A percentile compares a stretch with the other conserved stretches of the same genome.
Conservation (phyloP, 331 rosid genomes). For the Malus hybrid region DNA sequence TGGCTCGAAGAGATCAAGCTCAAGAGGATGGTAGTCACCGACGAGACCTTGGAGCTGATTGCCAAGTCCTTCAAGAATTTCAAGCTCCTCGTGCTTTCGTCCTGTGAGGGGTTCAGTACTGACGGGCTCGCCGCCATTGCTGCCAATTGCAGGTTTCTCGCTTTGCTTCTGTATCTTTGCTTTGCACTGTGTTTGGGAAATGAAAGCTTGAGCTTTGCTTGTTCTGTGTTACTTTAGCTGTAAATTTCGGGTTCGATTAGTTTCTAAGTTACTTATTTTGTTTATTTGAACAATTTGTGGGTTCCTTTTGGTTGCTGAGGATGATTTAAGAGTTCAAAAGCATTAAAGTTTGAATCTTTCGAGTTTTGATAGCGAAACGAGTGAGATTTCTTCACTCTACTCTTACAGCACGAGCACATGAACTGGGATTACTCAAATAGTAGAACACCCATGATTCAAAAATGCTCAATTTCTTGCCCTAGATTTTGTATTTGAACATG, state of each 20-base stretch:
- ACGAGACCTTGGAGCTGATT: conserved; percentile 70
- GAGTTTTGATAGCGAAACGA: neutral
- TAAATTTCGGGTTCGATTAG: neutral
- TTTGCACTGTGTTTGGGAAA: neutral
- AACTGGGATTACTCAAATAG: neutral
- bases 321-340: neutral
- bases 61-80: conserved; percentile 75
- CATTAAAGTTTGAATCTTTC: conserved; percentile 10
- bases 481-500: neutral
- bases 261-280: neutral
- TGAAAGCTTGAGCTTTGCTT: neutral
- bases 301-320: neutral
- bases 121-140: conserved; percentile 91
- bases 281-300: neutral
- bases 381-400: neutral
- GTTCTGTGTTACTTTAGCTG: neutral
- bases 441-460: neutral
- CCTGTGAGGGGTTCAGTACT: conserved; percentile 81
- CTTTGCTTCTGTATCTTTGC: neutral
- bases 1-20: conserved; percentile 82
- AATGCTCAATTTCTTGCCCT: neutral
- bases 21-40: conserved; percentile 83
- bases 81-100: conserved; percentile 66
- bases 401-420: neutral
- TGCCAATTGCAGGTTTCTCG: conserved; percentile 73